Percentiles rank a stretch among this genome's conserved stretches.
Conservation (phyloP, 805 yeast genomes). For the Hanseniaspora taiwanica region DNA sequence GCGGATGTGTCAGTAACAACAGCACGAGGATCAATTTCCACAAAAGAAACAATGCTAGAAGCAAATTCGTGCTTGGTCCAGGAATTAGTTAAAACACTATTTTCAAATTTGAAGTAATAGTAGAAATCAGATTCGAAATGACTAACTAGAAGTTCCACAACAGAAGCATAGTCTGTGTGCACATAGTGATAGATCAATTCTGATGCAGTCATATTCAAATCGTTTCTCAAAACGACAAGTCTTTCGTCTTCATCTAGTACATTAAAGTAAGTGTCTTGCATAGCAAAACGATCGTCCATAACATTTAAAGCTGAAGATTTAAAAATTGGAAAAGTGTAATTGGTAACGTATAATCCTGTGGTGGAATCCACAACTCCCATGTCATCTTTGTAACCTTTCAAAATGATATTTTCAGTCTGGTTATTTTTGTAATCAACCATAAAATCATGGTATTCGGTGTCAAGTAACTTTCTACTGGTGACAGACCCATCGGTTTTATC, state of each 20-base stretch:
- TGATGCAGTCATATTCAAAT: slow-evolving; percentile 7
- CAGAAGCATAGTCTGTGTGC: slow-evolving; percentile 9
- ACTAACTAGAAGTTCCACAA: slow-evolving; percentile 8
- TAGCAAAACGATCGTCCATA: slow-evolving; percentile 6
- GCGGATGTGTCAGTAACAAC: slow-evolving; percentile 10
- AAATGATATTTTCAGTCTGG: not conserved
- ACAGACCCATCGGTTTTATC: not conserved
- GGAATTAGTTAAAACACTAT: slow-evolving; percentile 11
- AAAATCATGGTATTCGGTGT: not conserved
- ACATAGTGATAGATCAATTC: slow-evolving; percentile 6
- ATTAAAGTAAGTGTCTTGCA: slow-evolving; percentile 7
- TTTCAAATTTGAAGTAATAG: slow-evolving; percentile 10
- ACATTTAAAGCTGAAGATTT: slow-evolving; percentile 12
- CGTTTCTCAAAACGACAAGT: slow-evolving; percentile 9
- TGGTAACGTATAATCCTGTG: not conserved
- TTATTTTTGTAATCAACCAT: not conserved
- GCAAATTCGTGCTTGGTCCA: slow-evolving; percentile 37
- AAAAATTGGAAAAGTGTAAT: not conserved
- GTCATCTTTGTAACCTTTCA: not conserved
- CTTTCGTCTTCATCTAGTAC: slow-evolving; percentile 12
- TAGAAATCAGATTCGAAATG: slow-evolving; percentile 8
- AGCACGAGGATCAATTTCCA: slow-evolving; percentile 8
- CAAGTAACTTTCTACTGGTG: not conserved
- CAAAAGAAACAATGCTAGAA: slow-evolving; percentile 22
- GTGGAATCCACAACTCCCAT: slow-evolving; percentile 3